Conservation (phyloP, 768 basidiomycete species). For the Pulveroboletus ravenelii region DNA sequence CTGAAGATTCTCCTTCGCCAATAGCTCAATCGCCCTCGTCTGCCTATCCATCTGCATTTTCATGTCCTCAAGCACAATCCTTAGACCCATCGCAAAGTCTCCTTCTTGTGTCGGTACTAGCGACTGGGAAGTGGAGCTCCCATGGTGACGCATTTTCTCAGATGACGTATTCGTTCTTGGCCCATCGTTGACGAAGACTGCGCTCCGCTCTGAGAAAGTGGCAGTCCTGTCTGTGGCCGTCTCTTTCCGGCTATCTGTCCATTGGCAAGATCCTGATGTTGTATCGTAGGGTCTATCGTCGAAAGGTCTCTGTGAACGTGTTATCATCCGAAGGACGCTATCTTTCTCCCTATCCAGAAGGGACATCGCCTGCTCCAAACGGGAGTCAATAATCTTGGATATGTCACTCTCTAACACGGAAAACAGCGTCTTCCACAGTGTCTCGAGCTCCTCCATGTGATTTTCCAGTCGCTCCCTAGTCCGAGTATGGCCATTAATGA, state of each 20-base stretch:
- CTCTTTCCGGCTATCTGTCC: conserved; percentile 12
- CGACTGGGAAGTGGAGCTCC: conserved; percentile 9
- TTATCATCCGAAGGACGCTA: conserved; percentile 15
- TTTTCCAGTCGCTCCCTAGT: conserved; percentile 40
- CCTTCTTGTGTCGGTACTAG: conserved; percentile 16
- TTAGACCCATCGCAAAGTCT: conserved; percentile 23
- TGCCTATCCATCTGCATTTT: conserved; percentile 48
- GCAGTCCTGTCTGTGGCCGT: conserved; percentile 8
- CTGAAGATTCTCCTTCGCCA: conserved; percentile 46
- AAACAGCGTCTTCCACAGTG: conserved; percentile 46
- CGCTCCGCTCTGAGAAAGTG: conserved; percentile 11
- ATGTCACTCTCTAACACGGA: conserved; percentile 39
- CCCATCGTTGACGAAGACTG: conserved; percentile 6
- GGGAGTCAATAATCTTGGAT: conserved; percentile 32
- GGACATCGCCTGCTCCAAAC: conserved; percentile 31
- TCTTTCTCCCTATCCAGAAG: conserved; percentile 32
- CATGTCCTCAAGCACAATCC: conserved; percentile 41
- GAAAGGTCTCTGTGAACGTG: conserved; percentile 15
- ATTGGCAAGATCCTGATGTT: conserved; percentile 8
- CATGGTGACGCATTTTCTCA: conserved; percentile 12
- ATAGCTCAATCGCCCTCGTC: conserved; percentile 37
- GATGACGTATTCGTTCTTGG: conserved; percentile 3
- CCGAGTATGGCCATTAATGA: conserved; percentile 40
- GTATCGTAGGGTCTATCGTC: conserved; percentile 5
- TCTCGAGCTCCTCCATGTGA: conserved; percentile 37